phyloP scores from a whole-genome alignment of 2,329 filamentous ascomycete species.

The Tympanopsis confertula region DNA sequence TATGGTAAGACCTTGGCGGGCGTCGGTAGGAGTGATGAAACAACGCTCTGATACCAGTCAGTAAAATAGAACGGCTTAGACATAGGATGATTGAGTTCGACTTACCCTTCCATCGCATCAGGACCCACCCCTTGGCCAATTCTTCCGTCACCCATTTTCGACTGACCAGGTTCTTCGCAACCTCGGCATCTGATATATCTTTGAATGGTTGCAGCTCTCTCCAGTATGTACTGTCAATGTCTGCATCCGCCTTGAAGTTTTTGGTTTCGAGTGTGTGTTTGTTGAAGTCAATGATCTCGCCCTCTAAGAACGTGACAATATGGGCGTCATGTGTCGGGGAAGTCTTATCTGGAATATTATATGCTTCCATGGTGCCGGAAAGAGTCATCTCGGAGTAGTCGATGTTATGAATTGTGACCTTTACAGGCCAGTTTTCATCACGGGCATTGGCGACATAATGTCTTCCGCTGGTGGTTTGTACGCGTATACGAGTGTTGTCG shows the following conservation, averaged over 20 bases:
- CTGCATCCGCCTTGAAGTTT: slow-evolving; percentile 28
- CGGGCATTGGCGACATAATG: slow-evolving; percentile 15
- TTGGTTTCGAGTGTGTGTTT: slow-evolving; percentile 31
- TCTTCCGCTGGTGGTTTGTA: slow-evolving; percentile 21
- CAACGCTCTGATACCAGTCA: slow-evolving; percentile 23
- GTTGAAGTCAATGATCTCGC: slow-evolving; percentile 54
- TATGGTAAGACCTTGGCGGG: slow-evolving; percentile 31
- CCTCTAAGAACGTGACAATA: slow-evolving; percentile 54
- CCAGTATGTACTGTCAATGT: slow-evolving; percentile 34
- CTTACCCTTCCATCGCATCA: slow-evolving; percentile 38
- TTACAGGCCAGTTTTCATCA: slow-evolving; percentile 53
- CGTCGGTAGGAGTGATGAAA: slow-evolving; percentile 31
- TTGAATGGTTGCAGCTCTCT: slow-evolving; percentile 32
- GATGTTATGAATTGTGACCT: slow-evolving; percentile 50
- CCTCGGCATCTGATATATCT: slow-evolving; percentile 25
- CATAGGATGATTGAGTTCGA: slow-evolving; percentile 1
- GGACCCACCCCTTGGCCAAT: slow-evolving; percentile 27
- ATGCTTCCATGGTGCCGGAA: slow-evolving; percentile 58
- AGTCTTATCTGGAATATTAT: slow-evolving; percentile 46
- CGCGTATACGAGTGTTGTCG: slow-evolving; percentile 17
- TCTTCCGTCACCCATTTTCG: slow-evolving; percentile 26
- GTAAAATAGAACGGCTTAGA: neutral
- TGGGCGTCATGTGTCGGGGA: slow-evolving; percentile 24
- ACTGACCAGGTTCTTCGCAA: slow-evolving; percentile 27
- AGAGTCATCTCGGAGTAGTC: slow-evolving; percentile 49